A percentile compares a stretch with the other conserved stretches of the same genome.
Evolutionary conservation across 257 asterid genomes (phyloP).

Genomic region (Scutellaria minor): DNA sequence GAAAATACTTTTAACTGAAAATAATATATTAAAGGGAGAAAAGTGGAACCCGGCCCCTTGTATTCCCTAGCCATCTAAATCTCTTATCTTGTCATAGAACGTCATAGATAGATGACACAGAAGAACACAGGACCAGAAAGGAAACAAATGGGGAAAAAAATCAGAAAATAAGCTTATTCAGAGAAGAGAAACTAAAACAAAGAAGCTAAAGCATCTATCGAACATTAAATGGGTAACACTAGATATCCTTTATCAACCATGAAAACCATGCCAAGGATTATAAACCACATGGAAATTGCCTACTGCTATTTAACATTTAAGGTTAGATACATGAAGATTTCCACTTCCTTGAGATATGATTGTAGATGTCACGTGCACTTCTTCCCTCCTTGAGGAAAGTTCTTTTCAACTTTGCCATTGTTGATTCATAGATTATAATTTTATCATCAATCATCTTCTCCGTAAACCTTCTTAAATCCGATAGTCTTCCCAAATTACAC

Average conservation of each 20-base stretch:
- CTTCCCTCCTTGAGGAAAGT: slow-evolving; percentile 57
- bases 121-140: slow-evolving; percentile 7
- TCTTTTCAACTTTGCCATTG: slow-evolving; percentile 62
- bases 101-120: neutral
- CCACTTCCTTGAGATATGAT: slow-evolving; percentile 62
- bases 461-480: slow-evolving; percentile 62
- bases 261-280: slow-evolving; percentile 20
- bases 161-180: slow-evolving; percentile 15
- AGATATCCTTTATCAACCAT: slow-evolving; percentile 13
- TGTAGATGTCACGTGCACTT: slow-evolving; percentile 58
- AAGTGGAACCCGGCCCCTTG: slow-evolving; percentile 7
- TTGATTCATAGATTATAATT: slow-evolving; percentile 59
- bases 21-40: neutral
- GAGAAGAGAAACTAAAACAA: slow-evolving; percentile 6
- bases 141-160: slow-evolving; percentile 13
- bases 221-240: slow-evolving; percentile 14
- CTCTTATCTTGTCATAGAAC: neutral
- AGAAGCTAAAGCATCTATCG: slow-evolving; percentile 16
- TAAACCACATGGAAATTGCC: slow-evolving; percentile 20
- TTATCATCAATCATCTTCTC: slow-evolving; percentile 68
- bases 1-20: neutral
- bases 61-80: neutral
- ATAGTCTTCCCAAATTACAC: slow-evolving; percentile 58
- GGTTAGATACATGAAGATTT: slow-evolving; percentile 48
- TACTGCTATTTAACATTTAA: slow-evolving; percentile 14